Base-by-base conservation (phyloP, 192 early-diverging fungal genomes). In the Lobosporangium transversale region DNA sequence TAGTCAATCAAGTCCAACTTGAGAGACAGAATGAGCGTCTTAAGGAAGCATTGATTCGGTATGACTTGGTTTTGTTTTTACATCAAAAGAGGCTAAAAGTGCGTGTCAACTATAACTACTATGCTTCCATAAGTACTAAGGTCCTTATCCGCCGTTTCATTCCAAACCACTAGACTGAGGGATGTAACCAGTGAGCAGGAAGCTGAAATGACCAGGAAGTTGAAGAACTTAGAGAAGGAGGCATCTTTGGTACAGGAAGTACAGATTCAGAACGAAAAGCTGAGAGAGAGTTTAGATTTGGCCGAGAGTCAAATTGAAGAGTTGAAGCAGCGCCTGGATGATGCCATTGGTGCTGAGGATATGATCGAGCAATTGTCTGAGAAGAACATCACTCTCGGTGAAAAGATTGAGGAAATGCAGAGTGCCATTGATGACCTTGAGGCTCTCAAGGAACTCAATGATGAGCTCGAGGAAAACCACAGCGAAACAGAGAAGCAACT, bases 401-500 rank as follows among this genome's bases (percentile, higher is more conserved):
- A 91, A 75, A 89, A 91, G 79, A 51, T 94, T 30, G 94, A 96
- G 54, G 92, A 97, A 54, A 78, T 92, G 85, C 88, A 88, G 53
- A 84, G 78, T 33, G 83, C 79, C 0, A 86, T 96, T 33, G 95
- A 95, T 55, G 96, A 94, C 73, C 82, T 98, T 33, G 95, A 98
- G 79, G 91, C 92, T 7, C 83, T 98, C 40, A 92, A 93, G 76
- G 92, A 93, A 62, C 79, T 97, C 47, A 93, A 91, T 69, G 94
- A 98, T 63, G 95, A 97, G 79, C 80, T 97, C 66, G 97, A 98
- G 73, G 94, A 96, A 67, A 93, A 90, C 63, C 95, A 96, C 63
- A 85, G 95, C 4, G 91, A 95, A 51, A 94, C 91, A 24, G 92
- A 94, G 71, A 90, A 94, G 58, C 89, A 94, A 37, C 81, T 97